These are phyloP conservation scores for Bacidia gigantensis DNA, from an alignment of 495 filamentous ascomycete species.

Conservation along the genomic window DNA sequence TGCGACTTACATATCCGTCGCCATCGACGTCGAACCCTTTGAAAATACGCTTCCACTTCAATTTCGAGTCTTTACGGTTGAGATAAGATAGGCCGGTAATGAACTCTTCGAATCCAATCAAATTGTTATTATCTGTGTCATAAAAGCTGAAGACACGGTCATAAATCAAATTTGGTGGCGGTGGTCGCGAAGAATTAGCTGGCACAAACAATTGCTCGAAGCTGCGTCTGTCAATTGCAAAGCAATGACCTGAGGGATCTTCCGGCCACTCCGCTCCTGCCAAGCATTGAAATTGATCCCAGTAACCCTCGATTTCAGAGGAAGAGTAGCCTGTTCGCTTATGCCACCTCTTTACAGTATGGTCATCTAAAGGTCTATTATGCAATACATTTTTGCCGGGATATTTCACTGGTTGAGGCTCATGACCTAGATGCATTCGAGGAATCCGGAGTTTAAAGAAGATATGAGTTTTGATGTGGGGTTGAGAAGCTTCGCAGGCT, in stretches of 20 bases:
- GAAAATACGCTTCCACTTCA: constrained; percentile 64
- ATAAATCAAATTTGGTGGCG: constrained; percentile 77
- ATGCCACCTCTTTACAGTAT: constrained; percentile 41
- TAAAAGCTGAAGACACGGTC: constrained; percentile 96
- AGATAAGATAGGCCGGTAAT: constrained; percentile 69
- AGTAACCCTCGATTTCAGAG: constrained; percentile 77
- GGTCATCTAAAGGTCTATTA: no score
- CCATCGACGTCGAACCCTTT: constrained; percentile 81
- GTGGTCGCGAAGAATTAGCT: constrained; percentile 57
- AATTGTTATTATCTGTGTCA: constrained; percentile 71
- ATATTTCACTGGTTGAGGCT: constrained; percentile 69
- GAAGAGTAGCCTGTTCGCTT: constrained; percentile 62
- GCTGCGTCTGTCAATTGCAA: constrained; percentile 80
- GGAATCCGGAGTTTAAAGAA: constrained; percentile 87
- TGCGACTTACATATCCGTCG: constrained; percentile 75
- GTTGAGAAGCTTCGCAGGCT: constrained; percentile 68
- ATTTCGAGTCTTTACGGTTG: constrained; percentile 50
- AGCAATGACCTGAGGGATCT: constrained; percentile 59
- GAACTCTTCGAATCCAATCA: constrained; percentile 93
- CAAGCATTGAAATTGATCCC: constrained; percentile 91
- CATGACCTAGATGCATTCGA: constrained; percentile 50
- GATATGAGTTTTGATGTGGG: constrained; percentile 83
- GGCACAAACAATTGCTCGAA: constrained; percentile 86
- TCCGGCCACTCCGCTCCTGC: constrained; percentile 74
- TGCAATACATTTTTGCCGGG: constrained; percentile 72